Evolutionary conservation across 1,284 basidiomycete genomes (phyloP).

Genomic region (Hymenochaete sp.): DNA sequence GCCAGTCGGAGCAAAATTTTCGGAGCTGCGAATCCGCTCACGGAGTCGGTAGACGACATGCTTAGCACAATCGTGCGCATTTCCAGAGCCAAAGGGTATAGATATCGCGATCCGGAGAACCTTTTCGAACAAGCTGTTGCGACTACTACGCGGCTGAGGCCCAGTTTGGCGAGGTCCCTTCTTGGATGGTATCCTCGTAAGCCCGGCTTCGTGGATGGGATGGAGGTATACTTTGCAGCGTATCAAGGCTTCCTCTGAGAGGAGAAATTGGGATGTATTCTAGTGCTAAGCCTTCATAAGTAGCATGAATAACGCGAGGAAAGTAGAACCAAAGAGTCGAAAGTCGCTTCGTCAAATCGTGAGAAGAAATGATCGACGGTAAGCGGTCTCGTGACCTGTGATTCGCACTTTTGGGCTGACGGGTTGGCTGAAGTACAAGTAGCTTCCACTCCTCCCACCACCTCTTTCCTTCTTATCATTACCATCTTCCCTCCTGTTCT

Average conservation of each 20-base stretch:
- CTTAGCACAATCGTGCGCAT: conserved; percentile 35
- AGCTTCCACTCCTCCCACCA: too few species aligned
- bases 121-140: conserved; percentile 20
- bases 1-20: conserved; percentile 36
- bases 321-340: too few species aligned
- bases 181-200: conserved; percentile 24
- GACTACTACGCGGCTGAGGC: conserved; percentile 19
- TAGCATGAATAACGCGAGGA: too few species aligned
- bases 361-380: too few species aligned
- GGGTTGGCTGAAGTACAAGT: too few species aligned
- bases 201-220: conserved; percentile 21
- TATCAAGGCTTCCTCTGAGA: conserved; percentile 19
- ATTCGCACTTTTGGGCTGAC: too few species aligned
- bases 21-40: conserved; percentile 36
- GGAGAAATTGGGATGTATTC: too few species aligned
- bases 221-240: conserved; percentile 21
- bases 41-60: conserved; percentile 38
- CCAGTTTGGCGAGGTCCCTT: conserved; percentile 22
- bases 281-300: too few species aligned
- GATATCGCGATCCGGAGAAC: conserved; percentile 28
- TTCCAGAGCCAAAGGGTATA: conserved; percentile 31
- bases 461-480: too few species aligned
- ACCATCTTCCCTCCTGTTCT: too few species aligned
- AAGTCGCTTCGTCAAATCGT: too few species aligned
- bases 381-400: too few species aligned